Evolutionary conservation across 495 filamentous ascomycete species (phyloP).

Genomic region (Aspergillus kassunensis): DNA sequence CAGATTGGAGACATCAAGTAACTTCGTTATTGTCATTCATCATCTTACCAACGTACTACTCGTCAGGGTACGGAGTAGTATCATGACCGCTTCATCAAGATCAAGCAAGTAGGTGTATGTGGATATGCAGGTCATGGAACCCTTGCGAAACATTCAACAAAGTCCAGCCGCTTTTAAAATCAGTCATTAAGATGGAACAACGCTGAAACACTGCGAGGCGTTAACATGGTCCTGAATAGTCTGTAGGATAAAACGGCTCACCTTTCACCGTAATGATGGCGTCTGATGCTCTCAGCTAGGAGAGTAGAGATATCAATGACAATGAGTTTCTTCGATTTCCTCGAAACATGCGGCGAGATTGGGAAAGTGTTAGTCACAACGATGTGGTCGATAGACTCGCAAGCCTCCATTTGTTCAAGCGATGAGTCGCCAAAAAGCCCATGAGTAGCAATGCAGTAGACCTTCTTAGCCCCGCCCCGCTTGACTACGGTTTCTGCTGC

Average conservation of each 20-base stretch:
- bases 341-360: slow-evolving; percentile 66
- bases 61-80: slow-evolving; percentile 3
- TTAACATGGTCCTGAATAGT: slow-evolving; percentile 14
- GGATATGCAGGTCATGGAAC: background rate
- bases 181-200: slow-evolving; percentile 65
- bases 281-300: slow-evolving; percentile 84
- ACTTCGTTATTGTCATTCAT: slow-evolving; percentile 23
- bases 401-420: slow-evolving; percentile 83
- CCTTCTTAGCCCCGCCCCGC: slow-evolving; percentile 82
- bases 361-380: slow-evolving; percentile 97
- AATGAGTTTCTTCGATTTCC: slow-evolving; percentile 74
- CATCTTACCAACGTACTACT: slow-evolving; percentile 17
- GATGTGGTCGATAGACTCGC: slow-evolving; percentile 87
- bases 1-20: slow-evolving; percentile 16
- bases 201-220: slow-evolving; percentile 66
- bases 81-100: slow-evolving; percentile 9
- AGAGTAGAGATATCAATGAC: slow-evolving; percentile 84
- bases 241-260: slow-evolving; percentile 20
- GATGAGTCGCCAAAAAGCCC: slow-evolving; percentile 88
- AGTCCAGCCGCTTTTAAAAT: slow-evolving; percentile 7
- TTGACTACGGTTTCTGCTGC: slow-evolving; percentile 98
- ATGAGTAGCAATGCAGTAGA: slow-evolving; percentile 97
- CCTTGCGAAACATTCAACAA: background rate
- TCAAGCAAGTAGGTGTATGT: background rate
- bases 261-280: slow-evolving; percentile 87